Base-by-base conservation (phyloP, 192 early-diverging fungal species). In the Gryganskiella cystojenkinii region DNA sequence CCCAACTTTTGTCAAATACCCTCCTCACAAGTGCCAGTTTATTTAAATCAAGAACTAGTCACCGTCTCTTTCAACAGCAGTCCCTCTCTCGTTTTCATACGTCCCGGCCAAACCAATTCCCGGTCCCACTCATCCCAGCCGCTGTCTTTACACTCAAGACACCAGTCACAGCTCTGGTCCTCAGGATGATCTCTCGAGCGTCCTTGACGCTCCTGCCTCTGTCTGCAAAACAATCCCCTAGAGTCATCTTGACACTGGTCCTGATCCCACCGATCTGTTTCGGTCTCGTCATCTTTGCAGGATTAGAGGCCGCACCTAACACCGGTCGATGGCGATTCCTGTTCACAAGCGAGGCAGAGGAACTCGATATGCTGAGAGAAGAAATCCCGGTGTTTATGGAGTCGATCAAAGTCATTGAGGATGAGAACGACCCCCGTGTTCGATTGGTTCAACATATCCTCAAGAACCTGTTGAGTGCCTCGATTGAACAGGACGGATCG, bases 341-440 rank as follows among this genome's bases (percentile, higher is more conserved):
- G 19, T 85, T 82, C 53, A 64, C 83, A 10, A 81, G 44, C 22
- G 83, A 86, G 67, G 79, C 85, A 62, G 85, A 88, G 63, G 85
- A 88, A 51, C 13, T 71, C 17, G 71, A 73, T 25, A 43, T 83
- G 43, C 66, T 85, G 15, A 50, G 82, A 27, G 50, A 58, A 8
- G 85, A 70, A 37, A 70, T 76, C 22, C 61, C 57, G 15, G 34
- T 17, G 33, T 66, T 67, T 22, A 49, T 62, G 17, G 60, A 61
- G 22, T 62, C 59, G 2, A 63, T 76, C 17, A 42, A 63, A 24
- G 61, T 64, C 2, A 52, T 78, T 9, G 49, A 64, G 46, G 66
- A 69, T 8, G 54, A 63, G 30, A 40, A 66, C n/a, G 74, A 78
- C 45, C 61, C 59, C 17, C 53, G 74, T 2, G 67, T 69, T 0